Base-by-base conservation (phyloP, 306 rosid genomes). In the Cercis canadensis region DNA sequence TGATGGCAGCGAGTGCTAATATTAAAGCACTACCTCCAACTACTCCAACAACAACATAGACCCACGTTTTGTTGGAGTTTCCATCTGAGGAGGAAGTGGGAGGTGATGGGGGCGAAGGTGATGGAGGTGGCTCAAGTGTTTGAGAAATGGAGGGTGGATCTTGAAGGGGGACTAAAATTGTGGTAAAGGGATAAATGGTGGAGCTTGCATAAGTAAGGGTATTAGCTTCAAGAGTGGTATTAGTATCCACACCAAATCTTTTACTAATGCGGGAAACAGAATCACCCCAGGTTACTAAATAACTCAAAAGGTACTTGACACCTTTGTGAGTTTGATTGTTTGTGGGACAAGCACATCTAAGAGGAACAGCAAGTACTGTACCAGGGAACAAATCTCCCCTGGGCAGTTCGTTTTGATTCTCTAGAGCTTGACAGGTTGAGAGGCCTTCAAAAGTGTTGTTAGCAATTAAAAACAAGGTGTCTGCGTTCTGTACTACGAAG, bases 261-360 rank as follows among this genome's bases (percentile, higher is more conserved):
- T 13, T 0, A 53, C 86, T 70, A 34, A 87, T 76, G 34, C 3
- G 3, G 1, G 75, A 14, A 78, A 87, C 86, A 77, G 14, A 54
- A 52, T 90, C 85, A 49, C 80, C 88, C 64, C 58, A 5, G 0
- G n/a, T 0, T 0, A 90, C 65, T 2, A 84, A 10, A 76, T 89
- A 90, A 78, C 91, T 89, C 65, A 89, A 40, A 0, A 90, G 81
- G 70, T 82, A 89, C 55, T 67, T 87, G 31, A 87, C 41, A 9
- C 86, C 90, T 17, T 72, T 49, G 46, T 84, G 76, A 14, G 74
- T 87, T 82, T 89, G 97, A 37, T 86, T 90, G 80, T 81, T 83
- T 7, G 98, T 84, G 50, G 88, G 97, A 78, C 98, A 90, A 80
- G 97, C 97, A 62, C 98, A 94, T 84, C 97, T 81, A 69, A 94